Base-by-base conservation (phyloP, 441 rosid genomes). In the Pelargonium myrrhifolium region DNA sequence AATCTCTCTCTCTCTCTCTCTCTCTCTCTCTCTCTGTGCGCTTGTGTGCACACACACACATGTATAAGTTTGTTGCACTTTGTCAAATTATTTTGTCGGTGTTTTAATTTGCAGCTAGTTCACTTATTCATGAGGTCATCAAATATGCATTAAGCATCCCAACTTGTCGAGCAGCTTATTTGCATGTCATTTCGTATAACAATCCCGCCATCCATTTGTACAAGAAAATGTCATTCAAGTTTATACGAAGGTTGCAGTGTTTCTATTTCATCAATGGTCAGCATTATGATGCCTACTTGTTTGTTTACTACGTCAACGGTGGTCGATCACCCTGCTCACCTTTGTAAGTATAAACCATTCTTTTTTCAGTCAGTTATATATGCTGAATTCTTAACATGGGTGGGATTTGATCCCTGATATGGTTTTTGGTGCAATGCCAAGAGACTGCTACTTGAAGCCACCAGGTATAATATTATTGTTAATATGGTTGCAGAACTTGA, bases 171-270 rank as follows among this genome's bases (percentile, higher is more conserved):
- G 97, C 96, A 68, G 86, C 87, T 68, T 93, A 93, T 79, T 82
- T 93, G 87, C 99, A 93, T 71, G 99, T 93, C 72, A 91, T 93
- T 75, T 87, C 97, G 51, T 90, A 93, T 78, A 93, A 93, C 79
- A 83, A 79, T 72, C 84, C 96, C 4, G 99, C 99, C 62, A 91
- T 93, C 71, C 79, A 80, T 75, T 73, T 93, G 73, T 93, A 93
- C 82, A 81, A 84, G 75, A 93, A 90, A 84, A 85, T 93, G 97
- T 82, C 87, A 35, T 93, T 93, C 85, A 85, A 83, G 77, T 89
- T 93, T 73, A 76, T 88, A 12, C 77, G 87, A 77, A 81, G 82
- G 63, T 71, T 93, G 80, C 89, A 79, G 43, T 89, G 89, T 51
- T 93, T 93, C 78, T 93, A 93, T 77, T 73, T 91, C 43, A 90